These are phyloP conservation scores for Pseudopyrenochaeta lycopersici DNA, from an alignment of 2,329 filamentous ascomycete species.

Conservation along the genomic window DNA sequence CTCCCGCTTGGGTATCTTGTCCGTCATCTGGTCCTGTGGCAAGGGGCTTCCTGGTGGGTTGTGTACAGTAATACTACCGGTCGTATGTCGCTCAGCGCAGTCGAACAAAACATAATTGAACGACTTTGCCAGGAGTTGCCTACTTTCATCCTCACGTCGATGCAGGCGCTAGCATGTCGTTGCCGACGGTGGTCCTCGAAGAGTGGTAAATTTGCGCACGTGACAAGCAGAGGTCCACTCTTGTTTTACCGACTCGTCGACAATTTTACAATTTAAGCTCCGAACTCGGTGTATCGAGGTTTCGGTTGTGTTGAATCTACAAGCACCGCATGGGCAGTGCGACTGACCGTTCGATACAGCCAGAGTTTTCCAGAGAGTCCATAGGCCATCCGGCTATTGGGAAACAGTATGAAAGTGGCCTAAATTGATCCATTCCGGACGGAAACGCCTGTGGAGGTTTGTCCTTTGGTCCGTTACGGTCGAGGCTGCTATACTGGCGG, in stretches of 20 bases:
- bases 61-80: slow-evolving; percentile 19
- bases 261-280: slow-evolving; percentile 37
- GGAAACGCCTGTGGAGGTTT: slow-evolving; percentile 18
- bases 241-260: slow-evolving; percentile 36
- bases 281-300: slow-evolving; percentile 33
- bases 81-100: slow-evolving; percentile 21
- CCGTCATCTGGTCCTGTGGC: neutral
- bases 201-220: slow-evolving; percentile 27
- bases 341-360: slow-evolving; percentile 18
- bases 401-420: slow-evolving; percentile 36
- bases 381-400: slow-evolving; percentile 4
- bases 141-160: slow-evolving; percentile 27
- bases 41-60: slow-evolving; percentile 1
- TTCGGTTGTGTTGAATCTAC: slow-evolving; percentile 38
- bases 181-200: slow-evolving; percentile 21
- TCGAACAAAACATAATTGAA: slow-evolving; percentile 39
- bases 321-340: slow-evolving; percentile 35
- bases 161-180: slow-evolving; percentile 22
- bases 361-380: slow-evolving; percentile 3
- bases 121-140: slow-evolving; percentile 31
- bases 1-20: neutral
- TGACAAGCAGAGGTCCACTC: slow-evolving; percentile 30
- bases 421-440: slow-evolving; percentile 23
- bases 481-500: slow-evolving; percentile 44
- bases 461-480: slow-evolving; percentile 37